Base-by-base conservation (phyloP, 257 asterid species). In the Solanum tarijense region DNA sequence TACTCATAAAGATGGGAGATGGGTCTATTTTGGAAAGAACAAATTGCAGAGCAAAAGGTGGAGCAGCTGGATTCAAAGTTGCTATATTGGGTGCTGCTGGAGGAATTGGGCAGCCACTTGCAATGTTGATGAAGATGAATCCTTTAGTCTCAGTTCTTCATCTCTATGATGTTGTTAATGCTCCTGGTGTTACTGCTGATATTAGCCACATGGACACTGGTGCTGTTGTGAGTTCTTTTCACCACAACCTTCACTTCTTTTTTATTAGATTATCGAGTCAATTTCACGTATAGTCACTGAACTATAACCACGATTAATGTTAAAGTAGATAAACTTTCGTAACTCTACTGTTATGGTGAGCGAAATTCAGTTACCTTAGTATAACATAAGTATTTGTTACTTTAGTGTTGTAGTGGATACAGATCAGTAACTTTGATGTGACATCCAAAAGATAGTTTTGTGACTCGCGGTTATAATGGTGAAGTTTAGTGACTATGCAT, bases 171-270 rank as follows among this genome's bases (percentile, higher is more conserved):
- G 99, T 96, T 73, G 99, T 96, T 52, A 96, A 96, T 76, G 48
- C 98, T 84, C 99, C 98, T 38, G 99, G 99, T 39, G 99, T 96
- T 79, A 95, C 98, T 72, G 99, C 98, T 90, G 99, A 96, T 88
- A 89, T 96, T 69, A 94, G 99, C 88, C 99, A 96, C 92, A 96
- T 96, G 98, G 99, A 96, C 86, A 95, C 99, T 31, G 97, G 98
- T 72, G 99, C 99, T 74, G 98, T 95, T 89, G 98, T 94, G 88
- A 86, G 96, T 87, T 11, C 23, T 82, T 82, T 31, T 48, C 69
- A 6, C 27, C 6, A 48, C 5, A 4, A 31, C 55, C 86, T 48
- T 46, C 85, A 46, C 34, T 39, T 38, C 5, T 6, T 27, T 0
- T 38, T 76, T 39, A 9, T n/a, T n/a, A 32, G 5, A 11, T 35